Percentiles rank a stretch among this genome's conserved stretches.
Conservation (phyloP, 2,329 filamentous ascomycete species). For the Botrytis paeoniae region DNA sequence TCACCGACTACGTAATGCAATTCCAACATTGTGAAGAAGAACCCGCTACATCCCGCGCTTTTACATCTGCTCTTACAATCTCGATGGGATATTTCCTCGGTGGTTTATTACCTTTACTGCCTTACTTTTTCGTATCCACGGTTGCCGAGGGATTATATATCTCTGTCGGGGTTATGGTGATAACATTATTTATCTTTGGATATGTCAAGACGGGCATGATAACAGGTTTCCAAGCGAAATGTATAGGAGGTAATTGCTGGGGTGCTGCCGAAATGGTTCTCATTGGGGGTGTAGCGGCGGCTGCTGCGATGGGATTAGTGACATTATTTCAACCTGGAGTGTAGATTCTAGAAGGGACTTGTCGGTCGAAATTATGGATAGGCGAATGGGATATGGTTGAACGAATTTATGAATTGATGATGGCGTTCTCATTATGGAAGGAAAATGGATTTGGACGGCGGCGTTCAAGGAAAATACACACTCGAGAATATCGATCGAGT, state of each 20-base stretch:
- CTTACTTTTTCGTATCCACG: slow-evolving; percentile 50
- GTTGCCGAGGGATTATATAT: slow-evolving; percentile 52
- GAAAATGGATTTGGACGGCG: slow-evolving; percentile 16
- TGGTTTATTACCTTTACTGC: slow-evolving; percentile 54
- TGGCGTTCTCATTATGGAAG: neutral
- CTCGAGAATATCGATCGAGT: slow-evolving; percentile 33
- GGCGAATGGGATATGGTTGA: slow-evolving; percentile 7
- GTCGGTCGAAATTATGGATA: slow-evolving; percentile 7
- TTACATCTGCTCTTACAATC: slow-evolving; percentile 52
- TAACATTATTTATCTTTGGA: slow-evolving; percentile 62
- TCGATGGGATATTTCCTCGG: slow-evolving; percentile 55
- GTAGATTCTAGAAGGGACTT: slow-evolving; percentile 14
- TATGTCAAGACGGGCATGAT: slow-evolving; percentile 60
- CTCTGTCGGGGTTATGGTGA: slow-evolving; percentile 58
- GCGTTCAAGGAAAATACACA: slow-evolving; percentile 18
- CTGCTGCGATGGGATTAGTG: slow-evolving; percentile 42
- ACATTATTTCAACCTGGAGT: slow-evolving; percentile 33
- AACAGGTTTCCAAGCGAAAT: slow-evolving; percentile 38
- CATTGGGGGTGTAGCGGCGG: slow-evolving; percentile 41
- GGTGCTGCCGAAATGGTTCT: slow-evolving; percentile 43
- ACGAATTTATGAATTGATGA: slow-evolving; percentile 1
- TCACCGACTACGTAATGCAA: slow-evolving; percentile 43
- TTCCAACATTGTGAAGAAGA: slow-evolving; percentile 38
- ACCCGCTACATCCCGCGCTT: slow-evolving; percentile 36
- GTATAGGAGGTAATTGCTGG: slow-evolving; percentile 32